phyloP scores from a whole-genome alignment of 2,329 filamentous ascomycete species.

The Botryotinia globosa region DNA sequence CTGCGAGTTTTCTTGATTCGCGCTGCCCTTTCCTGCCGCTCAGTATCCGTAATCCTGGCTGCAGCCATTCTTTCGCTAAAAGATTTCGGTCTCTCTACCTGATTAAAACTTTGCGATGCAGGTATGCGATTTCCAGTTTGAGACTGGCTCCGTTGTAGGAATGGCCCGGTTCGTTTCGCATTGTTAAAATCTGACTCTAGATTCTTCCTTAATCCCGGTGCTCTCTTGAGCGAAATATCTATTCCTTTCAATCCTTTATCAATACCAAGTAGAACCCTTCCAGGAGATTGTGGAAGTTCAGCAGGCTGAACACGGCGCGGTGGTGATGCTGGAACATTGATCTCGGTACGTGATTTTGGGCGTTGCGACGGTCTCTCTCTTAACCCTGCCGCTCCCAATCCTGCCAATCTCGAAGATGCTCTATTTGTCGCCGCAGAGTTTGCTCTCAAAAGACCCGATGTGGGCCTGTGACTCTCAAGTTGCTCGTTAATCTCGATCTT shows the following conservation, averaged over 20 bases:
- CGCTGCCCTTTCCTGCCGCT: conserved; percentile 50
- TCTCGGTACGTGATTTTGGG: conserved; percentile 39
- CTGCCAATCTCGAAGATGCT: conserved; percentile 31
- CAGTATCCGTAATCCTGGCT: conserved; percentile 56
- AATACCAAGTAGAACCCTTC: conserved; percentile 77
- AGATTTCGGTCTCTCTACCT: conserved; percentile 46
- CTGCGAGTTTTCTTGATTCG: conserved; percentile 54
- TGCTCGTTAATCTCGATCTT: conserved; percentile 21
- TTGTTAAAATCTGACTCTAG: conserved; percentile 36
- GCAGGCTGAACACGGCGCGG: conserved; percentile 58
- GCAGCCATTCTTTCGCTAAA: conserved; percentile 87
- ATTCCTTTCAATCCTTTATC: conserved; percentile 80
- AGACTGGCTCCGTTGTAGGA: conserved; percentile 45
- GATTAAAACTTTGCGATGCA: conserved; percentile 28
- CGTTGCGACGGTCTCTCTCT: conserved; percentile 28
- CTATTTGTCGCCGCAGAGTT: conserved; percentile 33
- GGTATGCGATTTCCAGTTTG: conserved; percentile 29
- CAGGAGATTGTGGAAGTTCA: conserved; percentile 67
- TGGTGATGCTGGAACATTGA: conserved; percentile 75
- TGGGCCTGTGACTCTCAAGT: conserved; percentile 20
- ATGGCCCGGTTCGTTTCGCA: conserved; percentile 40
- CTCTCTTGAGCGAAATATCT: conserved; percentile 80
- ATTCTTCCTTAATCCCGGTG: conserved; percentile 50
- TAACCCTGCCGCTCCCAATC: conserved; percentile 23
- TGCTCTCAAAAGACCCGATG: conserved; percentile 26